Percentiles rank a stretch among this genome's conserved stretches.
Evolutionary conservation across 805 yeast genomes (phyloP).

Genomic region (Torulaspora maleeae): DNA sequence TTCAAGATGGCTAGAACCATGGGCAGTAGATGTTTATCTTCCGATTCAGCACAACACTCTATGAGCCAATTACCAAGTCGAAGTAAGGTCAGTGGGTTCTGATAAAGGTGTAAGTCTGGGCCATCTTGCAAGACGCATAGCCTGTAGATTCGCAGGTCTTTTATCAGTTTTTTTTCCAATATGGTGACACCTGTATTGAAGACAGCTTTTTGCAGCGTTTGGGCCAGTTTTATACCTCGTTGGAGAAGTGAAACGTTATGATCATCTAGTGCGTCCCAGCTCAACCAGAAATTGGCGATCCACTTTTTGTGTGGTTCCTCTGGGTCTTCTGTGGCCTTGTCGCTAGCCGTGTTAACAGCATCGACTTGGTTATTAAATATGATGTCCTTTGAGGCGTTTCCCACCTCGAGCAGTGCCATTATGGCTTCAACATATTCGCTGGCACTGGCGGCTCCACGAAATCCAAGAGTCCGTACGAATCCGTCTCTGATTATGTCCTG

Average conservation of each 20-base stretch:
- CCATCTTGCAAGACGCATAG: constrained; percentile 87
- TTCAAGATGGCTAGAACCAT: constrained; percentile 82
- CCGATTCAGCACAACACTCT: constrained; percentile 82
- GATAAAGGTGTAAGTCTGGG: constrained; percentile 70
- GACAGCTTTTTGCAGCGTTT: constrained; percentile 71
- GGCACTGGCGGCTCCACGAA: constrained; percentile 80
- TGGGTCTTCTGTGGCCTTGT: constrained; percentile 21
- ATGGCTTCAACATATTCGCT: constrained; percentile 89
- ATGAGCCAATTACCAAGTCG: constrained; percentile 87
- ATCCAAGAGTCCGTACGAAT: constrained; percentile 81
- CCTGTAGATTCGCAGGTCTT: constrained; percentile 73
- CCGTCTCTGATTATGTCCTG: constrained; percentile 84
- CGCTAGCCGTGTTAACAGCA: constrained; percentile 28
- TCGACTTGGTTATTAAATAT: constrained; percentile 20
- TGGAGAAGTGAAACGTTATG: constrained; percentile 35
- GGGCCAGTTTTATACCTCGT: constrained; percentile 77
- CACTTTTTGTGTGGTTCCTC: constrained; percentile 55
- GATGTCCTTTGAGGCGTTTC: constrained; percentile 35
- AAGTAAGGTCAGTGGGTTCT: constrained; percentile 79
- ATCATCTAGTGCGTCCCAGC: constrained; percentile 59
- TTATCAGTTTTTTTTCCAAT: constrained; percentile 74
- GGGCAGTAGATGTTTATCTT: constrained; percentile 60
- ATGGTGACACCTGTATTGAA: constrained; percentile 88
- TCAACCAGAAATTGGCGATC: constrained; percentile 68
- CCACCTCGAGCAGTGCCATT: constrained; percentile 75